Evolutionary conservation across 345 rosid genomes (phyloP).

Genomic region (Sonneratia caseolaris): DNA sequence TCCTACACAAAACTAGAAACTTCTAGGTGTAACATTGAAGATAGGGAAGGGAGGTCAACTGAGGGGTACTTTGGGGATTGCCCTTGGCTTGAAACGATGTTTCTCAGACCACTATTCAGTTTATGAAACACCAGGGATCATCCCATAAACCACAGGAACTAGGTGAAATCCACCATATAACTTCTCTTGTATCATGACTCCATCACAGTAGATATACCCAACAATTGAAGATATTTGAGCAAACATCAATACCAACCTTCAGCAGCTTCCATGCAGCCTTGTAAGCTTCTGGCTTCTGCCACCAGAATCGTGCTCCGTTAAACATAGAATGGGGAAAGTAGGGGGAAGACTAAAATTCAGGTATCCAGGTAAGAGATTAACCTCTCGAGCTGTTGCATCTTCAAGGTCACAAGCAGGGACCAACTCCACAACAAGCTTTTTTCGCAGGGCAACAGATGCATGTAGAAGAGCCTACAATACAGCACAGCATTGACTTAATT

Average conservation of each 20-base stretch:
- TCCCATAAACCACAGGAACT: background rate
- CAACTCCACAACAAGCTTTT: constrained; percentile 82
- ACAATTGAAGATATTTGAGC: background rate
- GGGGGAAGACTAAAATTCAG: constrained; percentile 4
- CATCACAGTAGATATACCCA: too few species aligned
- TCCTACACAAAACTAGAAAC: too few species aligned
- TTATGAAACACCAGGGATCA: too few species aligned
- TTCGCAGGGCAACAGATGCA: constrained; percentile 63
- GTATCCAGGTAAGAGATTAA: constrained; percentile 8
- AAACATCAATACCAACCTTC: constrained; percentile 37
- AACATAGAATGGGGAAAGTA: constrained; percentile 1
- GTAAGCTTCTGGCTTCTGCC: constrained; percentile 69
- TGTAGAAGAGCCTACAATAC: constrained; percentile 83
- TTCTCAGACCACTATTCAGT: too few species aligned
- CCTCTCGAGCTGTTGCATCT: constrained; percentile 46
- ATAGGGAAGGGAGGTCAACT: too few species aligned
- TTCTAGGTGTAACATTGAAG: too few species aligned
- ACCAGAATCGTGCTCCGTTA: constrained; percentile 15
- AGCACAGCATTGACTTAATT: background rate
- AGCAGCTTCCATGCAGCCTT: constrained; percentile 71
- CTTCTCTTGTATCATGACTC: background rate
- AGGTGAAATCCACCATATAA: background rate
- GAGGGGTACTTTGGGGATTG: too few species aligned
- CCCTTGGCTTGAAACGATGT: too few species aligned
- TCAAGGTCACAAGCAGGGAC: constrained; percentile 88